A percentile compares a stretch with the other conserved stretches of the same genome.
These are phyloP conservation scores for Fusarium miscanthi DNA, from an alignment of 2,329 filamentous ascomycete species.

Conservation along the genomic window DNA sequence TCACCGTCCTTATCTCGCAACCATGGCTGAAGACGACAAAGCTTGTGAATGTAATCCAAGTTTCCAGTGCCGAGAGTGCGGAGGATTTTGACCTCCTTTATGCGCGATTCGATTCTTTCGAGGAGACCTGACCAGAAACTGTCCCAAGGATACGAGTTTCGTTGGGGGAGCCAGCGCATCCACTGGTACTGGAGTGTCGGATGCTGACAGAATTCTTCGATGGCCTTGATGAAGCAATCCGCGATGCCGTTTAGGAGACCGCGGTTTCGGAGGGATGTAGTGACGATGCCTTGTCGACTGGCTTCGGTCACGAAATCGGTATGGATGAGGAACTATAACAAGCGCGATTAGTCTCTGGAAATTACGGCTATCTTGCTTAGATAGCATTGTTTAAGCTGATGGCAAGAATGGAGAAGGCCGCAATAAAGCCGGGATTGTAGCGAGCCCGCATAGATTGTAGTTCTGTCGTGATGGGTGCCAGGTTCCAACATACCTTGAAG, in stretches of 20 bases:
- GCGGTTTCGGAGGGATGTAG: slow-evolving; percentile 53
- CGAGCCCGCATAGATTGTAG: background rate
- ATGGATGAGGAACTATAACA: slow-evolving; percentile 58
- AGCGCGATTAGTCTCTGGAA: background rate
- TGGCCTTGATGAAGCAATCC: slow-evolving; percentile 52
- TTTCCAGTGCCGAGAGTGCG: slow-evolving; percentile 2
- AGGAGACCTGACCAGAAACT: slow-evolving; percentile 45
- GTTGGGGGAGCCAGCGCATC: slow-evolving; percentile 58
- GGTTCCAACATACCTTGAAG: slow-evolving; percentile 52
- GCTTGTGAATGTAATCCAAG: slow-evolving; percentile 9
- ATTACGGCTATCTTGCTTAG: background rate
- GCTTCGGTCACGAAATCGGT: slow-evolving; percentile 61
- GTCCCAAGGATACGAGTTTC: slow-evolving; percentile 37
- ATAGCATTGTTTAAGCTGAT: too few species aligned
- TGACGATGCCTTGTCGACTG: slow-evolving; percentile 56
- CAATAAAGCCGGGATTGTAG: background rate
- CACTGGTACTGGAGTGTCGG: slow-evolving; percentile 54
- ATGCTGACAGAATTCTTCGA: slow-evolving; percentile 54
- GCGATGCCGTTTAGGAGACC: slow-evolving; percentile 51
- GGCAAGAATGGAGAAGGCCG: background rate
- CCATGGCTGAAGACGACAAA: slow-evolving; percentile 17
- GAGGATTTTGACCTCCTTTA: slow-evolving; percentile 24
- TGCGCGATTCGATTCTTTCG: slow-evolving; percentile 34
- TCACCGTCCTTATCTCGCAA: slow-evolving; percentile 22
- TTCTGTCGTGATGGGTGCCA: background rate